Percentiles rank a stretch among this genome's conserved stretches.
Evolutionary conservation across 495 filamentous ascomycete genomes (phyloP).

Genomic region (Peziza echinospora): DNA sequence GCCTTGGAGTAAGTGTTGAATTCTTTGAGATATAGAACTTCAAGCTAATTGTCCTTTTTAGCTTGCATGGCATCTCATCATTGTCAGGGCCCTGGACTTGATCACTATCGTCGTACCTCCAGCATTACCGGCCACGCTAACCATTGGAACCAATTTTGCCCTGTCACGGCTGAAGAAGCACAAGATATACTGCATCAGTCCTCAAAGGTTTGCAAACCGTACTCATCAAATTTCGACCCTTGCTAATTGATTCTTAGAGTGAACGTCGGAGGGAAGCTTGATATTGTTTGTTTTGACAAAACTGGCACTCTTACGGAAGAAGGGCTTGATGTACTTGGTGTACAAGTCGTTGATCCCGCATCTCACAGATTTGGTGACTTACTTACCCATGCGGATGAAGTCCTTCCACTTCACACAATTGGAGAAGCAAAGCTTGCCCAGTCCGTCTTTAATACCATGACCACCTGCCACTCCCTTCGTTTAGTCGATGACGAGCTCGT

Average conservation of each 20-base stretch:
- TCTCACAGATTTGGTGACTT: conserved; percentile 32
- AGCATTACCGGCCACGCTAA: conserved; percentile 86
- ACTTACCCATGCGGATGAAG: conserved; percentile 19
- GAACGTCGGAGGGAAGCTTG: conserved; percentile 87
- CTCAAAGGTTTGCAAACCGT: conserved; percentile 39
- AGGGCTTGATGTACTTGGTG: conserved; percentile 81
- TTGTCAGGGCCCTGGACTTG: conserved; percentile 78
- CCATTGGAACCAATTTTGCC: conserved; percentile 92
- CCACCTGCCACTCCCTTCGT: conserved; percentile 84
- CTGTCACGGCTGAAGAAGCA: conserved; percentile 65
- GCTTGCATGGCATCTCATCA: conserved; percentile 61
- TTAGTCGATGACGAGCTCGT: conserved; percentile 70
- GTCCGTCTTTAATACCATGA: conserved; percentile 76
- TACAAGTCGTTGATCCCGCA: conserved; percentile 47
- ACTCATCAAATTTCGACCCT: background rate
- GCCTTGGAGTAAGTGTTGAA: conserved; percentile 35
- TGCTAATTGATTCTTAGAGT: conserved; percentile 31
- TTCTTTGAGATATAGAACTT: background rate
- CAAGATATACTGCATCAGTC: conserved; percentile 91
- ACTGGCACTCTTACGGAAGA: conserved; percentile 96
- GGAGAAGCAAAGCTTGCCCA: conserved; percentile 16
- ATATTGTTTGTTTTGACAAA: conserved; percentile 96
- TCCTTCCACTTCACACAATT: conserved; percentile 13
- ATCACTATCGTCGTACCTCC: conserved; percentile 98
- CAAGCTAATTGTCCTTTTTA: background rate